Percentiles rank a stretch among this genome's conserved stretches.
Evolutionary conservation across 306 rosid genomes (phyloP).

Genomic region (Potentilla sterilis): DNA sequence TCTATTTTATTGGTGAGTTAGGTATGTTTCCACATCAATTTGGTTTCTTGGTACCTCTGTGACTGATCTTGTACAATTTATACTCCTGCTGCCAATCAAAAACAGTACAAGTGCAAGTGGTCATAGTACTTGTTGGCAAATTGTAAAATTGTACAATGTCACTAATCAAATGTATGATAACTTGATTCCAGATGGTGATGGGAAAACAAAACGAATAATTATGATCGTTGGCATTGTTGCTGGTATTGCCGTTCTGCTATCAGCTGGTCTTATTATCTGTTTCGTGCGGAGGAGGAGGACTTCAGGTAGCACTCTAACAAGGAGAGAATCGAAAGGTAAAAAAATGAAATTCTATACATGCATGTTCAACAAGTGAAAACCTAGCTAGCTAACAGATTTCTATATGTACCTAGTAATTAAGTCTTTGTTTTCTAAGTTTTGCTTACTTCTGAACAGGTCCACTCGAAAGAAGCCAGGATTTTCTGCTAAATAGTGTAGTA

Average conservation of each 20-base stretch:
- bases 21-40: background rate
- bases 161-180: background rate
- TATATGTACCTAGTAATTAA: background rate
- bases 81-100: background rate
- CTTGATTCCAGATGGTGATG: slow-evolving; percentile 31
- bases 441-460: slow-evolving; percentile 39
- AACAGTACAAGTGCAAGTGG: background rate
- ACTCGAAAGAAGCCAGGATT: slow-evolving; percentile 51
- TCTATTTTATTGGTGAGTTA: background rate
- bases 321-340: slow-evolving; percentile 40
- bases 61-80: background rate
- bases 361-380: slow-evolving; percentile 4
- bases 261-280: slow-evolving; percentile 32
- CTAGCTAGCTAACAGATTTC: background rate
- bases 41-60: background rate
- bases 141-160: background rate
- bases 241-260: slow-evolving; percentile 37
- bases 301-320: slow-evolving; percentile 15
- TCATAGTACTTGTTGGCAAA: background rate
- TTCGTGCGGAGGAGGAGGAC: slow-evolving; percentile 40
- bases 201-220: slow-evolving; percentile 26
- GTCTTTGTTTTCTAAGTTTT: slow-evolving; percentile 8
- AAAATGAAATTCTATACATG: background rate
- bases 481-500: slow-evolving; percentile 38
- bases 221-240: slow-evolving; percentile 34